Evolutionary conservation across 2,329 filamentous ascomycete genomes (phyloP), one percentile per base, ranked within the genome.

Genomic region (Hortaea sp.): DNA sequence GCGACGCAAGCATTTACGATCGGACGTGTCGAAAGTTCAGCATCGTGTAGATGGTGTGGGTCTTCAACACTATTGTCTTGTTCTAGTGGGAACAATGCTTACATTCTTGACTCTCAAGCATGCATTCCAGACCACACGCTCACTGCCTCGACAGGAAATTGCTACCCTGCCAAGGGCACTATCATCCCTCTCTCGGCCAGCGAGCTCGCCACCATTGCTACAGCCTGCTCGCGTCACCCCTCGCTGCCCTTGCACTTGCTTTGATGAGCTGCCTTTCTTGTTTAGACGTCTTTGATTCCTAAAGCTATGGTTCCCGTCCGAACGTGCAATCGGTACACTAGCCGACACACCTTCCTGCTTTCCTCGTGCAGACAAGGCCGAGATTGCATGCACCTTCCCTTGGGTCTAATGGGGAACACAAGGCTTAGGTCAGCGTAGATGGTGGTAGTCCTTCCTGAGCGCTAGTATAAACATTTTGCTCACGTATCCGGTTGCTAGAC

Each of bases 351-450:
- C 57, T 55, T 55, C 49, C 41, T 46, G 41, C 46, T 48, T 48
- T 48, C 48, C 49, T 52, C 49, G 53, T 53, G 54, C 56, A 57
- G 51, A 46, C 48, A 56, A 47, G 52, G 50, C 53, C 54, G 56
- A 60, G 54, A 62, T 62, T 62, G 55, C 58, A 54, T 46, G 46
- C 49, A 48, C 49, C 51, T 43, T 28, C 51, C 52, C 46, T 51
- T 54, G 55, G 55, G 57, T 49, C 47, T 42, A 46, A 48, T 47
- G 13, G 53, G 58, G 49, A 47, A 54, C 57, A 61, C 57, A 59
- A 60, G 53, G 57, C 53, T 58, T 35, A 56, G 57, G 57, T 62
- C 53, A 58, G 56, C 58, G 52, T 30, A 41, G 40, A 6, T 28
- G 30, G 20, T 32, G 12, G 27, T 11, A 29, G 10, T 40, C 13